phyloP scores from a whole-genome alignment of 805 yeast species.

The Candida boleticola region DNA sequence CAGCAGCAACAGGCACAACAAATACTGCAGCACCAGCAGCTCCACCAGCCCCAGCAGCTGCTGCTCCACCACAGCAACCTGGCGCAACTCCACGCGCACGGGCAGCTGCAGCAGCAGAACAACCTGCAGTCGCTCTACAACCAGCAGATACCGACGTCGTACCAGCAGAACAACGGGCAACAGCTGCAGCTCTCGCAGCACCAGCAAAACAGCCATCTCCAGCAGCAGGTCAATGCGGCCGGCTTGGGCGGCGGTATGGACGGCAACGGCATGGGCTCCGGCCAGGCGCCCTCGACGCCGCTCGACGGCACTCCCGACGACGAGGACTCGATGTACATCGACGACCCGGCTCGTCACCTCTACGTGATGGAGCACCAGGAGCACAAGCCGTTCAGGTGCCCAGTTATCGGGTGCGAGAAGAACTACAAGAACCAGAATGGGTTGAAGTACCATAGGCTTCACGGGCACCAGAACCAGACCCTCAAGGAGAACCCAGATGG shows the following conservation, averaged over 20 bases:
- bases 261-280: constrained; percentile 7
- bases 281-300: constrained; percentile 9
- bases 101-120: background rate
- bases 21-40: constrained; percentile 16
- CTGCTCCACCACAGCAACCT: constrained; percentile 17
- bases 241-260: background rate
- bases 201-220: constrained; percentile 14
- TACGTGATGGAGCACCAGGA: constrained; percentile 91
- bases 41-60: constrained; percentile 15
- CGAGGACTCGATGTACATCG: constrained; percentile 77
- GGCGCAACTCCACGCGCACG: constrained; percentile 5
- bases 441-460: constrained; percentile 88
- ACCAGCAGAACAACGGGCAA: background rate
- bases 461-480: constrained; percentile 96
- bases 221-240: constrained; percentile 6
- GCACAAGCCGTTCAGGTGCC: constrained; percentile 94
- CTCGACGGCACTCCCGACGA: constrained; percentile 43
- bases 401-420: constrained; percentile 97
- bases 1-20: constrained; percentile 19
- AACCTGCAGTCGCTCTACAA: background rate
- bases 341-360: constrained; percentile 93
- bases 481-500: constrained; percentile 91
- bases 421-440: constrained; percentile 98
- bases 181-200: constrained; percentile 4
- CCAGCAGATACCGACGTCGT: background rate